phyloP scores from a whole-genome alignment of 1,284 basidiomycete genomes.

The Sanghuangporus weigelae region DNA sequence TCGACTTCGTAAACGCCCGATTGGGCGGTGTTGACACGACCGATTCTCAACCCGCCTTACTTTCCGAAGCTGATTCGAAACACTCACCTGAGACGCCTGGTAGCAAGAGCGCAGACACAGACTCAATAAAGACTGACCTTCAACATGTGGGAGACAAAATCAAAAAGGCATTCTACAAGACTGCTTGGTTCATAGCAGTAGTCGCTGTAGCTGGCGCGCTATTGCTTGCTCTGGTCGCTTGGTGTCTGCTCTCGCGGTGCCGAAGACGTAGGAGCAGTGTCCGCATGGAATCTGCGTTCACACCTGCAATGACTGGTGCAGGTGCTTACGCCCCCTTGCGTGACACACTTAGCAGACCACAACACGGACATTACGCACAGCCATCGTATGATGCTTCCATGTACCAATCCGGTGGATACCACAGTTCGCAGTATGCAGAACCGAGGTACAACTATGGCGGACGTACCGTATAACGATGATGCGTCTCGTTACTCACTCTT shows the following conservation, averaged over 20 bases:
- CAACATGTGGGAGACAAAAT: neutral
- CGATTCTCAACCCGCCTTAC: conserved; percentile 16
- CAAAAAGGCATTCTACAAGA: conserved; percentile 14
- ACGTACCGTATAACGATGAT: neutral
- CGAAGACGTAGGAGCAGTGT: conserved; percentile 12
- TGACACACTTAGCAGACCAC: neutral
- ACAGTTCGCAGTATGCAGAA: conserved; percentile 1
- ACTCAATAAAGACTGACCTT: neutral
- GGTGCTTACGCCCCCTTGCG: conserved; percentile 12
- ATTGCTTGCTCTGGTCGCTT: neutral
- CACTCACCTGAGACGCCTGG: conserved; percentile 10
- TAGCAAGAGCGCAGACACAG: neutral
- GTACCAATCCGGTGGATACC: neutral
- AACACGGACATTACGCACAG: neutral
- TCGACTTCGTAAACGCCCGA: conserved; percentile 22
- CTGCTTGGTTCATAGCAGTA: conserved; percentile 14
- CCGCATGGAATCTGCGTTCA: conserved; percentile 12
- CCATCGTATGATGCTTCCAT: neutral
- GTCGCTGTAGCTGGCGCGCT: conserved; percentile 7
- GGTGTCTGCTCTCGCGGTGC: neutral
- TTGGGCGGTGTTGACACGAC: conserved; percentile 21
- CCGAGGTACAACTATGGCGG: conserved; percentile 18
- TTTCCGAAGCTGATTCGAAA: conserved; percentile 14
- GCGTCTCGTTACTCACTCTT: too few relatives aligned
- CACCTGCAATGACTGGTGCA: conserved; percentile 12